These are phyloP conservation scores for Clathrus columnatus DNA, from an alignment of 768 basidiomycete genomes.

Conservation along the genomic window DNA sequence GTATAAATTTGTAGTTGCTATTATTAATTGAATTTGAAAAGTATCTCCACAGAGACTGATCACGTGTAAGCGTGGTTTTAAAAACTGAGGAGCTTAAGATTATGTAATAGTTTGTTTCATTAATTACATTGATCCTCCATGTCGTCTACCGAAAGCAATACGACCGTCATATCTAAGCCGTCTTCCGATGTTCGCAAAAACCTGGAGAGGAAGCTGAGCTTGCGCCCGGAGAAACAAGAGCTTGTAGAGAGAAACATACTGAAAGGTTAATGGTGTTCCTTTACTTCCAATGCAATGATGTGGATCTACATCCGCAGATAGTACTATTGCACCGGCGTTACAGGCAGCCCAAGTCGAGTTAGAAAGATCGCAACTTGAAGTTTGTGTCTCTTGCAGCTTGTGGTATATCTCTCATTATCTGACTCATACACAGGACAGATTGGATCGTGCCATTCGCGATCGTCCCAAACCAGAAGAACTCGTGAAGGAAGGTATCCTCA, in stretches of 20 bases:
- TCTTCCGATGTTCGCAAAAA: constrained; percentile 18
- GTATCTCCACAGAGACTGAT: too few relatives aligned
- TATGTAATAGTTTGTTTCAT: too few relatives aligned
- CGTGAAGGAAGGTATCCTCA: constrained; percentile 55
- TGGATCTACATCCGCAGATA: constrained; percentile 32
- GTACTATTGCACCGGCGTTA: constrained; percentile 51
- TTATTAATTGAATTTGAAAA: too few relatives aligned
- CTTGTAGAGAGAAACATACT: constrained; percentile 63
- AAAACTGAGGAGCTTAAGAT: too few relatives aligned
- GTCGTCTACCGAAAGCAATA: too few relatives aligned
- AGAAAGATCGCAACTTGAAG: constrained; percentile 56
- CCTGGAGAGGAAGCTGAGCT: constrained; percentile 45
- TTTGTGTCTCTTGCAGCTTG: constrained; percentile 20
- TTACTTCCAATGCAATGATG: not conserved
- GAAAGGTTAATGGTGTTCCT: constrained; percentile 36
- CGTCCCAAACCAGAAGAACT: constrained; percentile 55
- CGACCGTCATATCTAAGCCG: too few relatives aligned
- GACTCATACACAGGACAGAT: constrained; percentile 42
- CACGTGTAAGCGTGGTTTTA: too few relatives aligned
- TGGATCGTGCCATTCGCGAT: constrained; percentile 49
- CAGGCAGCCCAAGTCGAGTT: constrained; percentile 52
- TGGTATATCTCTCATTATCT: not conserved
- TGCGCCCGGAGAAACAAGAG: constrained; percentile 50
- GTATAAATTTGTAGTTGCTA: too few relatives aligned
- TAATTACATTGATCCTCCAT: too few relatives aligned